Evolutionary conservation across 169 alveolate genomes (phyloP).

Genomic region (Eimeria sp.): DNA sequence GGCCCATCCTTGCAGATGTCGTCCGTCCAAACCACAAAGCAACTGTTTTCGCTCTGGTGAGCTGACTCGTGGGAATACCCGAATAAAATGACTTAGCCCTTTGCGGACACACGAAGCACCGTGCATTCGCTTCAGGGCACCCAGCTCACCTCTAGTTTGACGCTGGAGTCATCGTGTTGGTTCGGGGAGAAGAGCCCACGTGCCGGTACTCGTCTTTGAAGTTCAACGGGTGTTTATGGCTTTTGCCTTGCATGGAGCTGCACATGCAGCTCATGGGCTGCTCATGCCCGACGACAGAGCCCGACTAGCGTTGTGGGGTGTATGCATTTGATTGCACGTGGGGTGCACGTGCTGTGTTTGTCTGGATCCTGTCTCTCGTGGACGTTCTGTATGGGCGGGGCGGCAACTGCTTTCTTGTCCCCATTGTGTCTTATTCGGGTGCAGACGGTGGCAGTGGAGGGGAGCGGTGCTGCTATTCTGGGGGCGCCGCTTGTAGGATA

Average conservation of each 20-base stretch:
- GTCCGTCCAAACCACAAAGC: slow-evolving; percentile 94
- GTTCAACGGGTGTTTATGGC: neutral
- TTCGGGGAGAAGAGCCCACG: neutral
- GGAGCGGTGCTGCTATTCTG: slow-evolving; percentile 91
- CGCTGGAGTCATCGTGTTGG: neutral
- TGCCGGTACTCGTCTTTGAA: neutral
- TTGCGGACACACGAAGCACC: neutral
- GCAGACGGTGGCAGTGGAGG: slow-evolving; percentile 93
- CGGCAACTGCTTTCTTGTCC: neutral
- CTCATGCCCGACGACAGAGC: neutral
- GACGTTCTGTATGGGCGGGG: neutral
- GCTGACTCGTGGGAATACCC: slow-evolving; percentile 2
- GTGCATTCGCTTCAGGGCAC: neutral
- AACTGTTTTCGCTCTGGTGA: slow-evolving; percentile 91
- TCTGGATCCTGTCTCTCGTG: neutral
- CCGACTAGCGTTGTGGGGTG: neutral
- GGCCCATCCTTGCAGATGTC: slow-evolving; percentile 94
- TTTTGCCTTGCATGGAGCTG: neutral
- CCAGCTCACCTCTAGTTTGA: neutral
- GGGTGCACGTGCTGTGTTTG: neutral
- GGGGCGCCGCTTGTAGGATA: slow-evolving; percentile 95
- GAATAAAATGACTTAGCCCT: neutral
- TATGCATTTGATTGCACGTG: neutral
- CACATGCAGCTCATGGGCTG: neutral
- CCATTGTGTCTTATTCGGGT: neutral